Conservation (phyloP, 148 eudicot genomes). For the Diospyros lotus region DNA sequence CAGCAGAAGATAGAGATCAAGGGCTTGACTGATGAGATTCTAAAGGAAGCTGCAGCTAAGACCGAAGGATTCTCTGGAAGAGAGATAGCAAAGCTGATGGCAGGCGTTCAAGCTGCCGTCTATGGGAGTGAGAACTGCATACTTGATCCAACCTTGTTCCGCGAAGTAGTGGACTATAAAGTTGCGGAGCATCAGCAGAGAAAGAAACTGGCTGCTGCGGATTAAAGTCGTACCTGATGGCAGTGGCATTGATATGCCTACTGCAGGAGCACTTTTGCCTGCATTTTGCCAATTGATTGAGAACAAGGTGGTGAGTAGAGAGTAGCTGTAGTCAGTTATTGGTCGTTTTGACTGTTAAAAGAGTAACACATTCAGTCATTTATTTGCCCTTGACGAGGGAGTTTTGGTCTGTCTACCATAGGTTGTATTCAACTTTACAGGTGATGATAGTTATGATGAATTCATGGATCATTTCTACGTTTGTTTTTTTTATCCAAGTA, state of each 20-base stretch:
- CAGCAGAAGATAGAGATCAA: slow-evolving; percentile 81
- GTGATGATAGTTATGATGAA: too few species aligned
- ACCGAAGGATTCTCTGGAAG: slow-evolving; percentile 94
- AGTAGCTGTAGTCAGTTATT: too few species aligned
- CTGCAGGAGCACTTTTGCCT: background rate
- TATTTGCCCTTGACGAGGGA: too few species aligned
- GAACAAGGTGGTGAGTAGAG: background rate
- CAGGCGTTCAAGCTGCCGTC: slow-evolving; percentile 95
- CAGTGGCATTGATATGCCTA: background rate
- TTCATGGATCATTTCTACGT: too few species aligned
- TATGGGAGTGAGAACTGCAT: slow-evolving; percentile 87
- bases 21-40: slow-evolving; percentile 70
- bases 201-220: slow-evolving; percentile 54
- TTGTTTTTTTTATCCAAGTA: too few species aligned
- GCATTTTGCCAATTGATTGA: background rate
- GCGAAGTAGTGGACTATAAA: slow-evolving; percentile 95
- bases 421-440: too few species aligned
- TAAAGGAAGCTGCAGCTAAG: slow-evolving; percentile 84
- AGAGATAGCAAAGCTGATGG: slow-evolving; percentile 98
- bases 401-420: too few species aligned
- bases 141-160: slow-evolving; percentile 70
- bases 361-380: too few species aligned
- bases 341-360: too few species aligned
- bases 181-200: slow-evolving; percentile 98
- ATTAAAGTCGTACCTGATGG: slow-evolving; percentile 18